Conservation (phyloP, 768 basidiomycete species). For the Kwoniella shandongensis region DNA sequence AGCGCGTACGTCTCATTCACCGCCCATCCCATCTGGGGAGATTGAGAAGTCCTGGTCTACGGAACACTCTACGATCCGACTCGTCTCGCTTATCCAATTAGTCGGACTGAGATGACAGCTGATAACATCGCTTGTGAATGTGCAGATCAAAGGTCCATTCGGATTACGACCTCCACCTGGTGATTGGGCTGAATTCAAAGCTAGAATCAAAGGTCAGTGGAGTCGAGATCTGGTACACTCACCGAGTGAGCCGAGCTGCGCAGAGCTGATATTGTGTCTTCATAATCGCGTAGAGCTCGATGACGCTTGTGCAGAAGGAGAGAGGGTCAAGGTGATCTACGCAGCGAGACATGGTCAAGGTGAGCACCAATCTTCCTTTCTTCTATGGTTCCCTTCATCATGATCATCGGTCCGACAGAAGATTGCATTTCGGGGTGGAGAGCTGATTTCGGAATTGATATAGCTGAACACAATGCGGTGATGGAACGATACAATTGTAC, state of each 20-base stretch:
- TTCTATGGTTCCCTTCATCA: no score
- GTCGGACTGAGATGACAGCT: not conserved
- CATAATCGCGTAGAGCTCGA: constrained; percentile 17
- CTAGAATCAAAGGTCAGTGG: constrained; percentile 21
- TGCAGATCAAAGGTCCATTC: constrained; percentile 25
- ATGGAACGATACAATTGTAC: constrained; percentile 10
- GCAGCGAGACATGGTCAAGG: constrained; percentile 38
- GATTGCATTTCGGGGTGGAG: no score
- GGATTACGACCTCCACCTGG: constrained; percentile 23
- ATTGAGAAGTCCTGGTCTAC: no score
- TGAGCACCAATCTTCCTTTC: constrained; percentile 12
- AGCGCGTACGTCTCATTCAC: not conserved
- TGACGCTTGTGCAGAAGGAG: constrained; percentile 14
- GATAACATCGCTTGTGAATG: not conserved
- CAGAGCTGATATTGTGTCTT: no score
- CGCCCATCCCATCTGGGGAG: no score
- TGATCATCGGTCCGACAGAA: no score
- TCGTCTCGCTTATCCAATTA: not conserved
- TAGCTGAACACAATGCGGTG: constrained; percentile 34
- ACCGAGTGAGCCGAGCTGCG: no score
- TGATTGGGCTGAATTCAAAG: constrained; percentile 24
- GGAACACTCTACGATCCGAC: no score
- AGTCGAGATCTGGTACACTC: no score
- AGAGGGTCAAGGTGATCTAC: constrained; percentile 32
- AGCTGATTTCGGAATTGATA: not conserved